Percentiles rank a stretch among this genome's conserved stretches.
phyloP scores from a whole-genome alignment of 1,284 basidiomycete species.

The Pterulicium gracile region DNA sequence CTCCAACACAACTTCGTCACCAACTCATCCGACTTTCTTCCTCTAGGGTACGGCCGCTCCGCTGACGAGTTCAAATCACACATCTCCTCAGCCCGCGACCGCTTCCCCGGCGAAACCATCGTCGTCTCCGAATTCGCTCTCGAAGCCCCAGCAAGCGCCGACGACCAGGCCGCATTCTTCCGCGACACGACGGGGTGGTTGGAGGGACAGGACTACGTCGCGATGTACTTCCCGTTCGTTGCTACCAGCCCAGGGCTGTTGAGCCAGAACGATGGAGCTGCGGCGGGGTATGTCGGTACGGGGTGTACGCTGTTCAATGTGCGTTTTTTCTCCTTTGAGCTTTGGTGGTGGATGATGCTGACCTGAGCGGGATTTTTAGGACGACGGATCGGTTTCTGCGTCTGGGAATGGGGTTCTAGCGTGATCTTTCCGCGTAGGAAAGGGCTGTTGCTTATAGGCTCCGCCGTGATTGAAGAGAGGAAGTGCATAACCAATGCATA shows the following conservation, averaged over 20 bases:
- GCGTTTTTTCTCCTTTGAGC: not conserved
- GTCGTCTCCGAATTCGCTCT: constrained; percentile 23
- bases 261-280: constrained; percentile 10
- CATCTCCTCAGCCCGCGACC: constrained; percentile 16
- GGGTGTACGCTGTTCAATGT: constrained; percentile 11
- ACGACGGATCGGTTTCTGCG: not conserved
- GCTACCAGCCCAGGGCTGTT: constrained; percentile 19
- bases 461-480: too few relatives aligned
- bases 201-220: constrained; percentile 17
- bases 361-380: not conserved
- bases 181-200: constrained; percentile 20
- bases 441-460: too few relatives aligned
- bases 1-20: too few relatives aligned
- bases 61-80: constrained; percentile 19
- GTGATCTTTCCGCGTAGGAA: too few relatives aligned
- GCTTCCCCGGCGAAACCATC: constrained; percentile 18
- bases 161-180: constrained; percentile 22
- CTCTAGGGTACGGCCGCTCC: constrained; percentile 3
- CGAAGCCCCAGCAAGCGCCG: constrained; percentile 15
- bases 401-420: not conserved
- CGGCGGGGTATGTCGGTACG: constrained; percentile 11
- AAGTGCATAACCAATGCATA: too few relatives aligned
- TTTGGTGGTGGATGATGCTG: constrained; percentile 10
- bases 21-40: constrained; percentile 4
- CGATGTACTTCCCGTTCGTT: constrained; percentile 25